Percentiles rank a stretch among this genome's conserved stretches.
These are phyloP conservation scores for Chamaecrista fasciculata DNA, from an alignment of 306 rosid genomes.

Conservation along the genomic window DNA sequence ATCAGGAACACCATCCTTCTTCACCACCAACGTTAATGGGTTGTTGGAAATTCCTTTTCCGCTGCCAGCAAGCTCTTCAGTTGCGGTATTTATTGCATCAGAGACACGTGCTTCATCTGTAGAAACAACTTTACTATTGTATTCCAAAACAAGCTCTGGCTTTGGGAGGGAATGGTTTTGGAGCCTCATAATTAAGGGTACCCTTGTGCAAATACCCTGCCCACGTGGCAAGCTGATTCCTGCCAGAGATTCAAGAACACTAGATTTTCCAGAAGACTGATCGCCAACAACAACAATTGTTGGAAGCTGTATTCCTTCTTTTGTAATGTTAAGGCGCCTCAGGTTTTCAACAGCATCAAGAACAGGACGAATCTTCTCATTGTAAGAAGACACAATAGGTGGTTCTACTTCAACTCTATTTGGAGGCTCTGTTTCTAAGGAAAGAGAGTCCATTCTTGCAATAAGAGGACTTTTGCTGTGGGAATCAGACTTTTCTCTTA, in stretches of 20 bases:
- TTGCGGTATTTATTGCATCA: conserved; percentile 36
- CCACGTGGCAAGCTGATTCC: conserved; percentile 54
- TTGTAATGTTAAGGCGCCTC: conserved; percentile 36
- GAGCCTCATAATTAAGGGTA: conserved; percentile 43
- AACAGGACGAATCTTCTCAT: conserved; percentile 42
- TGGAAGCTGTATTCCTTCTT: conserved; percentile 54
- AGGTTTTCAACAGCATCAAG: conserved; percentile 48
- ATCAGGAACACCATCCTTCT: conserved; percentile 47
- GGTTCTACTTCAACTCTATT: not conserved
- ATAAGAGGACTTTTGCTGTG: not conserved
- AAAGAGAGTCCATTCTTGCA: not conserved
- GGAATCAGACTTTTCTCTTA: not conserved
- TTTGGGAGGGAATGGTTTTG: conserved; percentile 19
- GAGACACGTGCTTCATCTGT: conserved; percentile 31
- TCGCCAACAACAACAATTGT: conserved; percentile 55
- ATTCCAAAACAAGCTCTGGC: conserved; percentile 33
- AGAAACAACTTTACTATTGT: not conserved
- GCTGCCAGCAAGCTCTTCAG: conserved; percentile 40
- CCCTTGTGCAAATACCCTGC: conserved; percentile 53
- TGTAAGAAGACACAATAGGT: conserved; percentile 36
- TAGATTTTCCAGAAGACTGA: conserved; percentile 57
- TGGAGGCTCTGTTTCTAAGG: not conserved
- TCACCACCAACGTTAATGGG: conserved; percentile 40
- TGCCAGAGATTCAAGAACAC: conserved; percentile 49
- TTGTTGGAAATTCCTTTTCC: conserved; percentile 41